These are phyloP conservation scores for Boletus hoseneyae DNA, from an alignment of 1,284 basidiomycete species.

Conservation along the genomic window DNA sequence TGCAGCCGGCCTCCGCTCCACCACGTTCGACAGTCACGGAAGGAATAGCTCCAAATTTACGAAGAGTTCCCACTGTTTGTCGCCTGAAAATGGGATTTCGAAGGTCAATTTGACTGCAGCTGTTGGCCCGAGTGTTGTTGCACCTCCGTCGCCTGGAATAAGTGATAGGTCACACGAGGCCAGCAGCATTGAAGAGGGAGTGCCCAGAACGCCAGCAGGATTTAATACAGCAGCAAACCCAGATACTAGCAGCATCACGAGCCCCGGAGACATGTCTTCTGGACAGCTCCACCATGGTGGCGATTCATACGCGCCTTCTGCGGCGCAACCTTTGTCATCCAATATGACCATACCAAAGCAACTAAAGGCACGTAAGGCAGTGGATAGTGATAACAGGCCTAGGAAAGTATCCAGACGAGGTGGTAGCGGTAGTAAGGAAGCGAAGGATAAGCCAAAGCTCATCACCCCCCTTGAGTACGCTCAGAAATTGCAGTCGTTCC, in stretches of 20 bases:
- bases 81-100: neutral
- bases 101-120: neutral
- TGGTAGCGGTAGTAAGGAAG: conserved; percentile 17
- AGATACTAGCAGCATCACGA: conserved; percentile 23
- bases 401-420: conserved; percentile 20
- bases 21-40: conserved; percentile 11
- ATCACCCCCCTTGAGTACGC: conserved; percentile 41
- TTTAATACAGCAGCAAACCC: conserved; percentile 4
- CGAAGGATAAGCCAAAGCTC: conserved; percentile 26
- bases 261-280: conserved; percentile 12
- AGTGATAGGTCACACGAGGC: conserved; percentile 1
- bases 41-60: neutral
- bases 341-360: neutral
- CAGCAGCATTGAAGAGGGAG: neutral
- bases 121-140: neutral
- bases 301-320: neutral
- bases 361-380: conserved; percentile 13
- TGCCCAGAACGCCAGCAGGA: conserved; percentile 11
- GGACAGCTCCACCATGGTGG: neutral
- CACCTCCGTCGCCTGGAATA: conserved; percentile 2
- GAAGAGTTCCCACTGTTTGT: neutral
- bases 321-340: neutral
- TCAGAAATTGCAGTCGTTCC: conserved; percentile 32
- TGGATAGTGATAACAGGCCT: conserved; percentile 4
- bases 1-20: conserved; percentile 6